These are phyloP conservation scores for Fusarium bulbicola DNA, from an alignment of 2,329 filamentous ascomycete genomes.

Conservation along the genomic window DNA sequence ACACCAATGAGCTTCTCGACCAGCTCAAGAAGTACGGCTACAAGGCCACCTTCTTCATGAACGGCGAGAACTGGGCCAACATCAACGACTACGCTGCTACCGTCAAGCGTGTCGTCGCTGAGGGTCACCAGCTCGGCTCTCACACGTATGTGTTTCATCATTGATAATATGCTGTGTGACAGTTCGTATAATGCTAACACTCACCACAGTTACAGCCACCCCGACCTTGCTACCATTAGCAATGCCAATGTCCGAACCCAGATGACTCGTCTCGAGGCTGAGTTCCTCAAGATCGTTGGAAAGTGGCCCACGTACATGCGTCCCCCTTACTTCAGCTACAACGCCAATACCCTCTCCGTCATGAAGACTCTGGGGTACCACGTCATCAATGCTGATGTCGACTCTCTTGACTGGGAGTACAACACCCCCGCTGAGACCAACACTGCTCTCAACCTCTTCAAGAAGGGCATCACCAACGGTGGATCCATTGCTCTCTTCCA, in stretches of 20 bases:
- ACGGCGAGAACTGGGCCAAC: slow-evolving; percentile 37
- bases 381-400: slow-evolving; percentile 62
- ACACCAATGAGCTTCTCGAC: slow-evolving; percentile 27
- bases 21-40: slow-evolving; percentile 26
- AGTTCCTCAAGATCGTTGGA: slow-evolving; percentile 46
- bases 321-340: slow-evolving; percentile 51
- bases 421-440: slow-evolving; percentile 31
- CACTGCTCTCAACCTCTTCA: slow-evolving; percentile 40
- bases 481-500: slow-evolving; percentile 59
- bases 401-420: slow-evolving; percentile 64
- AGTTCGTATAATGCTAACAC: slow-evolving; percentile 6
- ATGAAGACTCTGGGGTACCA: slow-evolving; percentile 57
- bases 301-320: slow-evolving; percentile 49
- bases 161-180: neutral
- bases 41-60: slow-evolving; percentile 37
- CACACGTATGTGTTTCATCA: slow-evolving; percentile 21
- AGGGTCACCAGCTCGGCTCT: slow-evolving; percentile 65
- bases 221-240: slow-evolving; percentile 46
- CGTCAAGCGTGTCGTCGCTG: slow-evolving; percentile 52
- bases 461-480: slow-evolving; percentile 37
- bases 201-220: slow-evolving; percentile 52
- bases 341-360: slow-evolving; percentile 41
- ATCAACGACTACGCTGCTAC: slow-evolving; percentile 34
- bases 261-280: slow-evolving; percentile 50
- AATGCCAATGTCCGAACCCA: slow-evolving; percentile 41